Evolutionary conservation across 805 yeast species (phyloP), one percentile per base, ranked within the genome.

Genomic region (Nakazawaea ernobii): DNA sequence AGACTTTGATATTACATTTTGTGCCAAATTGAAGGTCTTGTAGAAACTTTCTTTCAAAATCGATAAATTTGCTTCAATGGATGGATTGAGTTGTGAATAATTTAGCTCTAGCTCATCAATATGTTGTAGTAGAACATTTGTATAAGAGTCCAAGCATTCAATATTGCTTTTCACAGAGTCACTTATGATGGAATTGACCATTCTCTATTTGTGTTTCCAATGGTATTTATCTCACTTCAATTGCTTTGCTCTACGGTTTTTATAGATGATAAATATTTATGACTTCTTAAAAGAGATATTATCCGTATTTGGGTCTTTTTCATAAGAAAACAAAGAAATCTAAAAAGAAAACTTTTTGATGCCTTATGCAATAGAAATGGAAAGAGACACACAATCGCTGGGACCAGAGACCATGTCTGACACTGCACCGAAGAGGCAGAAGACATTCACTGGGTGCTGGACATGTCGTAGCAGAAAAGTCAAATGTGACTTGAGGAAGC

Each of bases 361-460:
- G 11, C 13, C n/a, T 20, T 20, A 20, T 20, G 24, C 24, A 20
- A 20, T 20, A 20, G 5, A 20, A 20, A 20, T 20, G 24, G 24
- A 20, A 20, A 20, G 24, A 20, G 24, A 20, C 24, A 20, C 24
- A 20, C 24, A 20, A 20, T 29, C 36, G 13, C 32, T 14, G 14
- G 42, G 24, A 30, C 33, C n/a, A 36, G 39, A 36, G 15, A 28
- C 24, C 24, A 20, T 20, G 24, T 20, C 24, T 20, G 17, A 8
- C 3, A 15, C 15, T 6, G 17, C 9, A n/a, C 54, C 61, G 33
- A 70, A 65, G 51, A 66, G 82, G 49, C 75, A 78, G 8, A 90
- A 89, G 59, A 82, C 94, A 0, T 89, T 87, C 59, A 81, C 86
- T 0, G 97, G 96, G 1, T 90, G 97, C 60, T 87, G 87, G 70